Base-by-base conservation (phyloP, 306 rosid species). In the Lathyrus sativus region DNA sequence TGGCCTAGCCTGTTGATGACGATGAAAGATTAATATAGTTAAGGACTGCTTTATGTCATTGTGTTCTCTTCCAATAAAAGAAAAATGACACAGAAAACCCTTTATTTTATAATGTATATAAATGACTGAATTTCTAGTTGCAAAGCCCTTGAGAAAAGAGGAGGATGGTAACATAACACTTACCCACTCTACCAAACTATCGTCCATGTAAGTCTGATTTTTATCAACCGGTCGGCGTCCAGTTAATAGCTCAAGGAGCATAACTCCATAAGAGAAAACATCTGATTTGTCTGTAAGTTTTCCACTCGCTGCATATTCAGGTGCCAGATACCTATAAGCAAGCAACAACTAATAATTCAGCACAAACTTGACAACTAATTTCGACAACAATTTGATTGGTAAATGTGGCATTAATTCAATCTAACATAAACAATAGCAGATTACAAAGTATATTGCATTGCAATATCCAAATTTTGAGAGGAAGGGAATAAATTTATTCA, bases 181-280 rank as follows among this genome's bases (percentile, higher is more conserved):
- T 75, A 93, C 99, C 99, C 99, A 93, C 0, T 93, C 99, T 6
- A 93, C 97, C 82, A 93, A 83, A 76, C 99, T 87, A 73, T 93
- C 99, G 48, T 93, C 97, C 84, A 81, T 63, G 80, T 10, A 93
- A 67, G 91, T 68, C 41, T 85, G 84, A 67, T 75, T 69, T 56
- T 86, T 62, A 29, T 93, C 99, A 41, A 93, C 97, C 8, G 97
- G 99, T 1, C 92, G 86, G 2, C 85, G 86, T 33, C 96, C 97
- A 31, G 97, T 90, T 35, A 90, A 82, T 70, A 93, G 78, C 91
- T 93, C 99, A 73, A 93, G 79, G 49, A 93, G 95, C 99, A 93
- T 88, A 77, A 93, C 83, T 48, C 99, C 99, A 22, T 71, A 90
- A 63, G 99, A 93, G 88, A 83, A 93, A 67, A 93, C 99, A 74